phyloP scores from a whole-genome alignment of 768 basidiomycete genomes.

The Xerocomellus amylosporus region DNA sequence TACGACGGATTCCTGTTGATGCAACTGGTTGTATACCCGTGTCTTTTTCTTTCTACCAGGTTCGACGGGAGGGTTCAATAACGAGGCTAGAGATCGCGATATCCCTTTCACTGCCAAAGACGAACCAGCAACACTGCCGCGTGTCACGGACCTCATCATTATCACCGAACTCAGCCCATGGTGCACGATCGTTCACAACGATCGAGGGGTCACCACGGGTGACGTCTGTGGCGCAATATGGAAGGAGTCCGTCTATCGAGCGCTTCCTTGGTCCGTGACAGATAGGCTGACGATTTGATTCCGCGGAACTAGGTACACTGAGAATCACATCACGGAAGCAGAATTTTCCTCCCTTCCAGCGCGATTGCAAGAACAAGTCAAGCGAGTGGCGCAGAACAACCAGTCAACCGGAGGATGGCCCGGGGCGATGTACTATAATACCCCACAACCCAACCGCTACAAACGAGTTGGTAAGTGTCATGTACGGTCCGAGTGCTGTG shows the following conservation, averaged over 20 bases:
- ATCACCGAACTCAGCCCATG: conserved; percentile 67
- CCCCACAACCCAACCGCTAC: conserved; percentile 47
- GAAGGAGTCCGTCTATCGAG: conserved; percentile 59
- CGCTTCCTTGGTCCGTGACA: not conserved
- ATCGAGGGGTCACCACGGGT: conserved; percentile 68
- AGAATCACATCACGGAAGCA: conserved; percentile 60
- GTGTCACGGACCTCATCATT: conserved; percentile 56
- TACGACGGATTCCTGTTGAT: conserved; percentile 24
- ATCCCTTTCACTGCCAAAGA: conserved; percentile 52
- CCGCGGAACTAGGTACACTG: conserved; percentile 54
- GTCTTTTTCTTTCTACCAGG: conserved; percentile 35
- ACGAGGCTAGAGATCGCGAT: conserved; percentile 56
- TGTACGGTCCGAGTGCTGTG: not conserved
- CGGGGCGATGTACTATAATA: conserved; percentile 41
- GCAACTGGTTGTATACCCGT: not conserved
- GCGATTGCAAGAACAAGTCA: conserved; percentile 70
- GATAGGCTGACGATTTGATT: conserved; percentile 11
- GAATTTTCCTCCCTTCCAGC: conserved; percentile 61
- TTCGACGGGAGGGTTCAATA: conserved; percentile 60
- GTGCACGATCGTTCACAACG: conserved; percentile 74
- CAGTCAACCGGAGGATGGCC: conserved; percentile 37
- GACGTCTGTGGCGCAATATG: conserved; percentile 73
- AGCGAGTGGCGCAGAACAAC: conserved; percentile 49
- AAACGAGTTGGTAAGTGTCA: conserved; percentile 59
- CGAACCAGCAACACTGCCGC: conserved; percentile 69